Conservation (phyloP, 2,329 filamentous ascomycete species). For the Paracorniculantispora psalliotae region DNA sequence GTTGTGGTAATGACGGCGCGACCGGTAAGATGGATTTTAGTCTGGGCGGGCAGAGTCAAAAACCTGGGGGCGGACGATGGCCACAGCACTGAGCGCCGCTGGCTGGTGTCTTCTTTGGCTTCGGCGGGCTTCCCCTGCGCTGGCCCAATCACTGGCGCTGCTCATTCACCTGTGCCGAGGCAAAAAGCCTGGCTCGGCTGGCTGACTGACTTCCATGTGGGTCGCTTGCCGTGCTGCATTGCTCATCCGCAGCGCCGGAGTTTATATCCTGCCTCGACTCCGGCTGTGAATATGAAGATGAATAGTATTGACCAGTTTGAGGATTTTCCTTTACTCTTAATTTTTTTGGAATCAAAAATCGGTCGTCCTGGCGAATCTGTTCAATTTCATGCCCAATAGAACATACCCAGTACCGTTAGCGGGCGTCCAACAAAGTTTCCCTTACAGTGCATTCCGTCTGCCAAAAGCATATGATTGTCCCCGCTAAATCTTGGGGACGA, state of each 20-base stretch:
- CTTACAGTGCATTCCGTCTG: neutral
- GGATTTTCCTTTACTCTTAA: too few species aligned
- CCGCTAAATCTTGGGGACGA: neutral
- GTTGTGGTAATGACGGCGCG: neutral
- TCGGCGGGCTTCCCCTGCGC: neutral
- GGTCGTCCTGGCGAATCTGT: too few species aligned
- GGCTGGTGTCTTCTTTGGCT: too few species aligned
- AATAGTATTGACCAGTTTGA: too few species aligned
- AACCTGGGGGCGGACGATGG: neutral
- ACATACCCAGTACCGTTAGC: too few species aligned
- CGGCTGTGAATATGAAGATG: neutral
- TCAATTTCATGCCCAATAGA: too few species aligned
- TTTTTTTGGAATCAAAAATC: too few species aligned
- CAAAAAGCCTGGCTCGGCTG: neutral
- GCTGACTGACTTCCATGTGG: conserved; percentile 1
- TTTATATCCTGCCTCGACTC: neutral
- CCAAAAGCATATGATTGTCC: neutral
- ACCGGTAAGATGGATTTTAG: neutral
- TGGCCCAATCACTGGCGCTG: neutral
- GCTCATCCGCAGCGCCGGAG: neutral
- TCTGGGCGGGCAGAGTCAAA: neutral
- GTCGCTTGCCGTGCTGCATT: neutral
- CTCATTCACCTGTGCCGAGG: conserved; percentile 7
- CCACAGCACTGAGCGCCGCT: neutral
- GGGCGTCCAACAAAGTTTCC: neutral